Conservation (phyloP, 1,139 yeast species). For the Geotrichum histeridarum region DNA sequence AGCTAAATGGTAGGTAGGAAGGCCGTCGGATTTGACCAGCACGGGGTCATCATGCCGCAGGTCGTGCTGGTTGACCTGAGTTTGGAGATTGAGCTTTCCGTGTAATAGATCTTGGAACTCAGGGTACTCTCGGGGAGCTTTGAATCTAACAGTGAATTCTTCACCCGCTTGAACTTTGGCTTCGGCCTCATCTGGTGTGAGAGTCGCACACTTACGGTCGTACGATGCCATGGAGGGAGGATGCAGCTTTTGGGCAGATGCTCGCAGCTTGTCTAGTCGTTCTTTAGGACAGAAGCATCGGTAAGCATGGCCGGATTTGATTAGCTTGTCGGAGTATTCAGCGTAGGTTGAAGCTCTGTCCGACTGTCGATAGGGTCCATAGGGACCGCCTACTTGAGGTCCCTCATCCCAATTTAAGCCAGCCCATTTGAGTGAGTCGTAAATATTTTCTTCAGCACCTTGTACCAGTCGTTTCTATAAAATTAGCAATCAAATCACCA, state of each 20-base stretch:
- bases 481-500: neutral
- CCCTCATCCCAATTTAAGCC: conserved; percentile 77
- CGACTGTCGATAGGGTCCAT: conserved; percentile 79
- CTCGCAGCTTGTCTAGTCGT: conserved; percentile 61
- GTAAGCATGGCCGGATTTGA: conserved; percentile 72
- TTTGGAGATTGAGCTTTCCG: conserved; percentile 70
- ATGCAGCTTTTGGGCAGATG: conserved; percentile 63
- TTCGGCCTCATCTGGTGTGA: conserved; percentile 43
- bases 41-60: conserved; percentile 85
- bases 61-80: conserved; percentile 65
- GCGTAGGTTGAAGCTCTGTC: conserved; percentile 65
- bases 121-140: conserved; percentile 69
- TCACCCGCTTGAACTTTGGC: conserved; percentile 36
- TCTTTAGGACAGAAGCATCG: conserved; percentile 82
- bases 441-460: conserved; percentile 80
- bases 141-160: conserved; percentile 35
- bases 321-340: conserved; percentile 50
- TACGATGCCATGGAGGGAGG: conserved; percentile 93
- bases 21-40: conserved; percentile 79
- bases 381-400: conserved; percentile 60
- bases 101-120: conserved; percentile 67
- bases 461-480: conserved; percentile 54
- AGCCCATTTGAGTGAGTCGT: conserved; percentile 73
- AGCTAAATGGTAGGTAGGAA: conserved; percentile 96
- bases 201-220: conserved; percentile 67